A percentile compares a stretch with the other conserved stretches of the same genome.
These are phyloP conservation scores for Apiospora aurea DNA, from an alignment of 2,329 filamentous ascomycete species.

Conservation along the genomic window DNA sequence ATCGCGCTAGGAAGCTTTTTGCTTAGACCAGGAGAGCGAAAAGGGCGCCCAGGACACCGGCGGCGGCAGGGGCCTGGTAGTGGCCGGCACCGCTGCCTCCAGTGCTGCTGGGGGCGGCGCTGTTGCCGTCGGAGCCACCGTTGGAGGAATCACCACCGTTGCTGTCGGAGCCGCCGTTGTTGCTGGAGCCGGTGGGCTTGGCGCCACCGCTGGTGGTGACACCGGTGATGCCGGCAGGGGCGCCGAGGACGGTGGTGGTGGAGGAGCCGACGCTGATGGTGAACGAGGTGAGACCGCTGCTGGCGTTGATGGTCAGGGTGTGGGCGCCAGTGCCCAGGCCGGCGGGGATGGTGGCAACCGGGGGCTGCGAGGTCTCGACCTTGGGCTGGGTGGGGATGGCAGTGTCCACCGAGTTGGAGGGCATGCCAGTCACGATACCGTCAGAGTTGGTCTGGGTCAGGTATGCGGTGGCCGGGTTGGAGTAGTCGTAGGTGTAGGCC, in stretches of 20 bases:
- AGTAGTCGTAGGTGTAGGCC: constrained; percentile 31
- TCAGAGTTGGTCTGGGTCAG: constrained; percentile 33
- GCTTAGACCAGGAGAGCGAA: constrained; percentile 2
- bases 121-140: neutral
- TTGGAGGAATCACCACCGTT: neutral
- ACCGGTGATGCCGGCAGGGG: neutral
- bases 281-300: neutral
- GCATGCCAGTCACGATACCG: constrained; percentile 31
- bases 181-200: neutral
- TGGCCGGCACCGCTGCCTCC: neutral
- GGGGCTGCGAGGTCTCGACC: constrained; percentile 29
- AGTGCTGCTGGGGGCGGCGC: constrained; percentile 18
- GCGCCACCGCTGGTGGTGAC: constrained; percentile 1
- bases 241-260: neutral
- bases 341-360: constrained; percentile 50
- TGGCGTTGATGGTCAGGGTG: neutral
- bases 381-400: constrained; percentile 27
- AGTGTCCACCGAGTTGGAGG: constrained; percentile 16
- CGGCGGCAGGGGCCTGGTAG: constrained; percentile 17
- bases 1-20: neutral
- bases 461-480: constrained; percentile 31
- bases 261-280: constrained; percentile 11
- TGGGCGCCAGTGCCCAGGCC: constrained; percentile 28
- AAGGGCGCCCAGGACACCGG: neutral
- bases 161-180: neutral